Base-by-base conservation (phyloP, 129 eudicot species). In the Centella asiatica region DNA sequence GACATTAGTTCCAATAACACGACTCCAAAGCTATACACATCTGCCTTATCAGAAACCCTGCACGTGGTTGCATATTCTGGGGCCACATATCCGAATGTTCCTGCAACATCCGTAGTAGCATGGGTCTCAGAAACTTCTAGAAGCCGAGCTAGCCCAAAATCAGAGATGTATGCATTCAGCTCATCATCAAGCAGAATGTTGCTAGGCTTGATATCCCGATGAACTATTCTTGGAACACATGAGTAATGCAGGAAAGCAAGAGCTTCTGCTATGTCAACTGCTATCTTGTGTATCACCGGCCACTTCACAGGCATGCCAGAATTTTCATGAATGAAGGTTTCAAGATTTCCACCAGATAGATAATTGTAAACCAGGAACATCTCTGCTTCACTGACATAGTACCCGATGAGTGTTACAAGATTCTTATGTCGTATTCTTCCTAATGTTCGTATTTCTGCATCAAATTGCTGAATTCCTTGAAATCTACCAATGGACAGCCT, bases 31-130 rank as follows among this genome's bases (percentile, higher is more conserved):
- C 87, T 81, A 63, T 77, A 81, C 33, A 78, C 84, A 66, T 82
- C 88, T 0, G 81, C 76, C 69, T 83, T 83, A 26, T 83, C 89
- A 8, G 89, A 78, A 45, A 81, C 85, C 52, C 80, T 60, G 34
- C 85, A 69, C 9, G 85, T 69, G 36, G 79, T 50, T 23, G 85
- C 85, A 53, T 79, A 83, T 65, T 83, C 89, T 2, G 89, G 89
- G 8, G 89, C 89, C 60, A 82, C 89, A 45, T 82, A 82, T 31
- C 84, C 89, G 23, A 78, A 82, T 12, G 84, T 82, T 15, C 89
- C 89, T 13, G 85, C 89, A 1, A 79, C 89, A 66, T 73, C 81
- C 0, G 89, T 83, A 1, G 89, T 83, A 15, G 82, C 85, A 9
- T 79, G 89, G 24, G 89, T 83, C 73, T 83, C 82, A 3, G 82